A percentile compares a stretch with the other conserved stretches of the same genome.
Evolutionary conservation across 2,329 filamentous ascomycete species (phyloP).

Genomic region (Colletotrichum sp.): DNA sequence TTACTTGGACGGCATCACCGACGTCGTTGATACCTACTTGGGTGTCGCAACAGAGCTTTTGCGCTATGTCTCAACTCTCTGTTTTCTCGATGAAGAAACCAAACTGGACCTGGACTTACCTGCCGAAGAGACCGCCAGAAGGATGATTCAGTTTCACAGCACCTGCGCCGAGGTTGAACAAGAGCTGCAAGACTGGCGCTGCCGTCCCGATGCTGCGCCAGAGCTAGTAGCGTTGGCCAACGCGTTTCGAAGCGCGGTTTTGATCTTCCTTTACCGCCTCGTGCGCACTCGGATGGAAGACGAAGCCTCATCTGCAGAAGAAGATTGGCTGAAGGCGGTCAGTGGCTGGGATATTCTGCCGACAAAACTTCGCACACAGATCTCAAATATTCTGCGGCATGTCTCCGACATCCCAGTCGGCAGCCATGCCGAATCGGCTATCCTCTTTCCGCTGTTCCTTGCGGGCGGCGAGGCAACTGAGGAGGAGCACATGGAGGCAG

Average conservation of each 20-base stretch:
- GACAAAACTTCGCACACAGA: conserved; percentile 9
- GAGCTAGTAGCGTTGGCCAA: conserved; percentile 1
- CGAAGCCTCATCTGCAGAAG: background rate
- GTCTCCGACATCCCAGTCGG: conserved; percentile 7
- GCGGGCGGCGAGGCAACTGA: conserved; percentile 16
- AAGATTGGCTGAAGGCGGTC: background rate
- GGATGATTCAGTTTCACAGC: background rate
- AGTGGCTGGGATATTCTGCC: background rate
- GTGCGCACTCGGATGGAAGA: background rate
- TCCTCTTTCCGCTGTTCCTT: conserved; percentile 19
- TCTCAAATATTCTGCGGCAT: conserved; percentile 2
- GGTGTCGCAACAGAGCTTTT: conserved; percentile 20
- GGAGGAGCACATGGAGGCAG: background rate
- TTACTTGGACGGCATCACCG: conserved; percentile 18
- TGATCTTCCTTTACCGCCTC: conserved; percentile 11
- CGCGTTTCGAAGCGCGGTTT: background rate
- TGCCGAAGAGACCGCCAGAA: background rate
- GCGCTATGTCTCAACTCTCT: background rate
- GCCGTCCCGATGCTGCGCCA: background rate
- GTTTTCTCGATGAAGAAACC: conserved; percentile 8
- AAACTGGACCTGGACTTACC: background rate
- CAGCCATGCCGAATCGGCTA: conserved; percentile 11
- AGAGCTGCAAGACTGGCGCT: conserved; percentile 9
- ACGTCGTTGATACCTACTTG: conserved; percentile 21
- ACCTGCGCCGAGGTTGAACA: background rate